Base-by-base conservation (phyloP, 1,139 yeast genomes). In the Keqinozyma sinolaborantium region DNA sequence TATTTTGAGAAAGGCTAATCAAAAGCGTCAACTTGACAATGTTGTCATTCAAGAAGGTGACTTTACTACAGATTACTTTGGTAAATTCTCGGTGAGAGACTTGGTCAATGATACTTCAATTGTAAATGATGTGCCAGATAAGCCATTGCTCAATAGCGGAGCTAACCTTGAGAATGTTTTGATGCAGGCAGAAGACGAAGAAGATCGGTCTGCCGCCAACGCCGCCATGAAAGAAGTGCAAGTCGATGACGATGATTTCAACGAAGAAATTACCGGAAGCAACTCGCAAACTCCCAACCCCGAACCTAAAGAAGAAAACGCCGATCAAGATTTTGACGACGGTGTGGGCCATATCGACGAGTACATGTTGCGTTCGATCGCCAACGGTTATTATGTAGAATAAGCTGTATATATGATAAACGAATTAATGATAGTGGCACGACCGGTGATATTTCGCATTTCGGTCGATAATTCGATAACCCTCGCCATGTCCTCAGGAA, bases 1-100 rank as follows among this genome's bases (percentile, higher is more conserved):
- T 59, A 94, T 94, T 44, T 72, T 94, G 58, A 79, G 79, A 48
- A 92, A 94, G 56, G 97, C 98, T 2, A 90, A 92, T 48, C 98
- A 92, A 58, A 94, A 94, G 70, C 72, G 95, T 48, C 90, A 90
- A 53, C 73, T 94, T 45, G 98, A 94, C 58, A 88, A 88, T 56
- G 95, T 94, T 25, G 95, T 94, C 33, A 94, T 94, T 46, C 98
- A 94, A 60, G 96, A 92, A 38, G 98, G 98, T 54, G 98, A 90
- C 45, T 94, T 94, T 59, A 94, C 97, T 0, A 94, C 98, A 0
- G 98, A 94, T 55, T 92, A 90, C 56, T 85, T 94, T 53, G 86
- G 90, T 25, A 86, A 85, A 52, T 70, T 90, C 34, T 85, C 96
- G 0, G 94, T 90, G n/a, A 76, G 80, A 38, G 98, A 92, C 52